Conservation (phyloP, 2,329 filamentous ascomycete genomes). For the Gremmenia infestans region DNA sequence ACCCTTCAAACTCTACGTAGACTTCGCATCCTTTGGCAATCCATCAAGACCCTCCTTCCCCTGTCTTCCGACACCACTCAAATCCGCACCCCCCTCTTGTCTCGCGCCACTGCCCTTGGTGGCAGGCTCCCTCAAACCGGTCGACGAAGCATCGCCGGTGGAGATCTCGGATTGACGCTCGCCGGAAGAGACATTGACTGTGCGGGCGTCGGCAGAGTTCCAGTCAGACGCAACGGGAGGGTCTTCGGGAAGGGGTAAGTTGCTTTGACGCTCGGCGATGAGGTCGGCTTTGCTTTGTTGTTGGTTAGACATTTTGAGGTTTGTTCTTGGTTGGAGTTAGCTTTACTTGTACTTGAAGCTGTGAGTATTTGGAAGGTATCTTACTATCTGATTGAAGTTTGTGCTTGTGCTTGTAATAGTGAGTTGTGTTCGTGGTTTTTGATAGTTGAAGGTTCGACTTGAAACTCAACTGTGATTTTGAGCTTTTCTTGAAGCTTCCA, state of each 20-base stretch:
- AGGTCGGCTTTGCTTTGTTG: conserved; percentile 51
- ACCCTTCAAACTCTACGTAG: conserved; percentile 3
- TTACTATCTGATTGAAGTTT: background rate
- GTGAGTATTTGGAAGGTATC: background rate
- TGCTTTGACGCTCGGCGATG: conserved; percentile 63
- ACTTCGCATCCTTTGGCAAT: conserved; percentile 48
- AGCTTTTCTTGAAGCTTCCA: background rate
- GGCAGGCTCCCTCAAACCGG: conserved; percentile 54
- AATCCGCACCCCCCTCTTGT: conserved; percentile 43
- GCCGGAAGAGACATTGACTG: conserved; percentile 59
- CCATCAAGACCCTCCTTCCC: conserved; percentile 51
- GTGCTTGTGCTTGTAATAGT: background rate
- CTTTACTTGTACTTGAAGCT: background rate
- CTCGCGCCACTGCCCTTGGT: conserved; percentile 51
- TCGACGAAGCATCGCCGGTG: conserved; percentile 41
- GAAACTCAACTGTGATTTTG: background rate
- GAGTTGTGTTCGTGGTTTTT: background rate
- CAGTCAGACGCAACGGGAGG: conserved; percentile 74
- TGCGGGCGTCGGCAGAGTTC: conserved; percentile 65
- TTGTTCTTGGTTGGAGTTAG: background rate
- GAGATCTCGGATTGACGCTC: conserved; percentile 48
- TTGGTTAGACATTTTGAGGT: conserved; percentile 24
- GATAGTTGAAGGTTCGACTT: background rate
- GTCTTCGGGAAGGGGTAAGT: conserved; percentile 74
- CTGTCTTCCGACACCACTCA: conserved; percentile 59